These are phyloP conservation scores for Calonectria naviculata DNA, from an alignment of 2,329 filamentous ascomycete species.

Conservation along the genomic window DNA sequence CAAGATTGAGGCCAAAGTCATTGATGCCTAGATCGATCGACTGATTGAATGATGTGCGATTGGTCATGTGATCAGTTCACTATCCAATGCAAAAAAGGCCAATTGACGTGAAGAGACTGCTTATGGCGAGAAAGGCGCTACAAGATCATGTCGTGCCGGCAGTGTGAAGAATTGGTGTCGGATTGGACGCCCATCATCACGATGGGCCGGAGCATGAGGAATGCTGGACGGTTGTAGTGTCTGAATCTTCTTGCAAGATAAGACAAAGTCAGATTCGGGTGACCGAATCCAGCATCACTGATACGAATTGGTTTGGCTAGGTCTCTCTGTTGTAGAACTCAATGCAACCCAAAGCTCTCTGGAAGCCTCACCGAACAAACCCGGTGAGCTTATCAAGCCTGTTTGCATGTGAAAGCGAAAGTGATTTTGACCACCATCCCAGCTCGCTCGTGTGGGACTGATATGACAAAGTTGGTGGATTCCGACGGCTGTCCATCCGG, in stretches of 20 bases:
- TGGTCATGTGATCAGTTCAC: background rate
- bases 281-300: background rate
- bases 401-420: background rate
- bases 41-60: background rate
- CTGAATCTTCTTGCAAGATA: background rate
- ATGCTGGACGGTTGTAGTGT: background rate
- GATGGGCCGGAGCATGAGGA: background rate
- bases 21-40: slow-evolving; percentile 28
- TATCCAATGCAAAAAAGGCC: background rate
- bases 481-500: background rate
- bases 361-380: background rate
- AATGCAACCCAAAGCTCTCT: background rate
- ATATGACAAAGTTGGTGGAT: background rate
- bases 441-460: background rate
- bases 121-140: too few relatives aligned
- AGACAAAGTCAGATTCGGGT: background rate
- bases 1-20: slow-evolving; percentile 66
- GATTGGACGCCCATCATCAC: background rate
- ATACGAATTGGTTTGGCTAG: background rate
- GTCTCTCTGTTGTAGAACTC: background rate
- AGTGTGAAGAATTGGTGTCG: background rate
- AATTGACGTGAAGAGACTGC: too few relatives aligned
- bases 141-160: too few relatives aligned
- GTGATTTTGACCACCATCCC: background rate
- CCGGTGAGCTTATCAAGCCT: background rate